These are phyloP conservation scores for Acanthamoeba polyphaga DNA, from an alignment of 208 protist genomes.

Conservation along the genomic window DNA sequence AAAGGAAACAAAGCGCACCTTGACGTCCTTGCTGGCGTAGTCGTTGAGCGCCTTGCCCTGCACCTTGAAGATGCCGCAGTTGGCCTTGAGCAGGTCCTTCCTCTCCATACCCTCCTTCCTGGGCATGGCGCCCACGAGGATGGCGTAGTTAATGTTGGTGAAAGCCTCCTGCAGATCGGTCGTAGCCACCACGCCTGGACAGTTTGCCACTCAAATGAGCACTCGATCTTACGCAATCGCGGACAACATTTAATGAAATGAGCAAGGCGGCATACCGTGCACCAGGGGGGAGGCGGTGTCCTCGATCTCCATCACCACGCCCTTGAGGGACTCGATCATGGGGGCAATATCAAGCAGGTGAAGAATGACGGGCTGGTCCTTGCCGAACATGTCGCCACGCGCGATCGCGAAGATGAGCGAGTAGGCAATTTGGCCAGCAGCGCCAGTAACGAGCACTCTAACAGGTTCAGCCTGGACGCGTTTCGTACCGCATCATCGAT, in stretches of 20 bases:
- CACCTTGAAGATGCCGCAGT: constrained; percentile 96
- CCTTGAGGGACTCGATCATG: constrained; percentile 80
- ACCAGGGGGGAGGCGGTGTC: constrained; percentile 89
- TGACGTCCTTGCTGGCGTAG: constrained; percentile 92
- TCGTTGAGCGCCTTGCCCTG: constrained; percentile 94
- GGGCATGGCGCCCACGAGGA: constrained; percentile 93
- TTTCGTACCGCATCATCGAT: not conserved
- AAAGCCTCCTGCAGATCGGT: constrained; percentile 88
- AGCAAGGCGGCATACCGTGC: constrained; percentile 13
- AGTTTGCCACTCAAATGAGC: not conserved
- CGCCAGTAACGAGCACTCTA: constrained; percentile 85
- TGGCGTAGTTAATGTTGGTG: constrained; percentile 83
- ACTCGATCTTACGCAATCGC: not conserved
- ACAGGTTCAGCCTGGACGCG: constrained; percentile 48
- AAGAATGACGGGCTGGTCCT: constrained; percentile 85
- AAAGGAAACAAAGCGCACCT: constrained; percentile 66
- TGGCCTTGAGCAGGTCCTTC: constrained; percentile 96
- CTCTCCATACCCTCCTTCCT: constrained; percentile 96
- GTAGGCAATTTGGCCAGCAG: constrained; percentile 92
- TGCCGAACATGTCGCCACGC: constrained; percentile 48
- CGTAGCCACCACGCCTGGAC: constrained; percentile 80
- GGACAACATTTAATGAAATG: not conserved
- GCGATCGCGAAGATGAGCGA: constrained; percentile 79
- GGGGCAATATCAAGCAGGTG: constrained; percentile 90
- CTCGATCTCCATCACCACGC: constrained; percentile 90